phyloP scores from a whole-genome alignment of 768 basidiomycete species.

The Rhodotorula graminis region DNA sequence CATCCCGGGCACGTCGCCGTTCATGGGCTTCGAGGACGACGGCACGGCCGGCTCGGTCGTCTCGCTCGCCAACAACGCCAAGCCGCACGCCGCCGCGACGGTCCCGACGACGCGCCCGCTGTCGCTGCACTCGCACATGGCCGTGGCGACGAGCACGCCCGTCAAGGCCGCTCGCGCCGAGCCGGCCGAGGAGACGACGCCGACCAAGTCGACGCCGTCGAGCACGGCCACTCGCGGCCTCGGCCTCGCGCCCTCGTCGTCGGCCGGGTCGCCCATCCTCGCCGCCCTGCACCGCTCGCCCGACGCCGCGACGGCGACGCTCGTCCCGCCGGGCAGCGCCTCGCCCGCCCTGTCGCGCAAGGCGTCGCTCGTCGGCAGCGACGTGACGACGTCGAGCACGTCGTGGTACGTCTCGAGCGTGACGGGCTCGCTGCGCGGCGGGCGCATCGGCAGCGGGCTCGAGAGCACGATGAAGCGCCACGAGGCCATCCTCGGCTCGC shows the following conservation, averaged over 20 bases:
- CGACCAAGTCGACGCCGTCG: constrained; percentile 16
- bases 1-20: constrained; percentile 31
- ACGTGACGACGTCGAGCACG: constrained; percentile 22
- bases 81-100: background rate
- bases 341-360: constrained; percentile 27
- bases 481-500: constrained; percentile 19
- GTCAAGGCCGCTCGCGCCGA: background rate
- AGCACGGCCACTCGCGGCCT: too few relatives aligned
- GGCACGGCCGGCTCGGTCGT: constrained; percentile 20
- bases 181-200: background rate
- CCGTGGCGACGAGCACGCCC: background rate
- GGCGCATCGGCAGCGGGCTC: constrained; percentile 16
- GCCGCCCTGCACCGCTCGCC: constrained; percentile 9
- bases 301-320: background rate
- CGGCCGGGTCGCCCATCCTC: constrained; percentile 24
- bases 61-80: background rate
- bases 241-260: background rate
- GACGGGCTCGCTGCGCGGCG: constrained; percentile 18
- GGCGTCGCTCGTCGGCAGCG: constrained; percentile 31
- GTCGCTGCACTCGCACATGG: background rate
- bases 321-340: background rate
- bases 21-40: constrained; percentile 37
- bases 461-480: constrained; percentile 30
- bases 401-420: constrained; percentile 33
- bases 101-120: background rate